Evolutionary conservation across 108 stramenopile species (phyloP).

Genomic region (Chaetoceros muelleri): DNA sequence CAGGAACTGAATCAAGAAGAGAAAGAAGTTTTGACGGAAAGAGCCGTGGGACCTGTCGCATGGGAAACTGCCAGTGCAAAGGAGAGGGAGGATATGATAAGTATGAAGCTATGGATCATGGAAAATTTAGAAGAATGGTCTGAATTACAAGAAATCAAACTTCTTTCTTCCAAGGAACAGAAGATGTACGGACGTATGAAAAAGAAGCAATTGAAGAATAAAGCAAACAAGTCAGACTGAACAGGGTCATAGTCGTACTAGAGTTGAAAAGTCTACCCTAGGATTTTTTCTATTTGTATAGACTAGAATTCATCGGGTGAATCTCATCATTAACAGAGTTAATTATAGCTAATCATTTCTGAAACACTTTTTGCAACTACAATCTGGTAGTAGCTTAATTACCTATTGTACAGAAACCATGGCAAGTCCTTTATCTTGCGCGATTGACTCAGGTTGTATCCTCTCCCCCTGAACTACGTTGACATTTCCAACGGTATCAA

Average conservation of each 20-base stretch:
- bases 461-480: not conserved
- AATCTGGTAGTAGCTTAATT: too few relatives aligned
- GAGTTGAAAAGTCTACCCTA: too few relatives aligned
- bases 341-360: too few relatives aligned
- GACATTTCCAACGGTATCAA: conserved; percentile 3
- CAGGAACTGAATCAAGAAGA: conserved; percentile 60
- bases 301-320: too few relatives aligned
- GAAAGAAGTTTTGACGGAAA: conserved; percentile 54
- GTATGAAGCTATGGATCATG: conserved; percentile 61
- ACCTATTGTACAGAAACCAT: too few relatives aligned
- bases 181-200: conserved; percentile 38
- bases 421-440: too few relatives aligned
- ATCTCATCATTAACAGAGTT: too few relatives aligned
- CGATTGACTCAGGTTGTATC: too few relatives aligned
- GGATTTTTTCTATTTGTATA: too few relatives aligned
- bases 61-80: conserved; percentile 67
- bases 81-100: conserved; percentile 47
- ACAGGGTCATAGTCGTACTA: too few relatives aligned
- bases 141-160: conserved; percentile 66
- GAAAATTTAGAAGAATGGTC: conserved; percentile 64
- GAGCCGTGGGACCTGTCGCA: conserved; percentile 63
- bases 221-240: not conserved
- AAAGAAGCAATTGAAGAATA: conserved; percentile 34
- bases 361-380: too few relatives aligned
- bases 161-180: conserved; percentile 37